Evolutionary conservation across 495 filamentous ascomycete species (phyloP), one percentile per base, ranked within the genome.

Genomic region (Penicillium riverlandense): DNA sequence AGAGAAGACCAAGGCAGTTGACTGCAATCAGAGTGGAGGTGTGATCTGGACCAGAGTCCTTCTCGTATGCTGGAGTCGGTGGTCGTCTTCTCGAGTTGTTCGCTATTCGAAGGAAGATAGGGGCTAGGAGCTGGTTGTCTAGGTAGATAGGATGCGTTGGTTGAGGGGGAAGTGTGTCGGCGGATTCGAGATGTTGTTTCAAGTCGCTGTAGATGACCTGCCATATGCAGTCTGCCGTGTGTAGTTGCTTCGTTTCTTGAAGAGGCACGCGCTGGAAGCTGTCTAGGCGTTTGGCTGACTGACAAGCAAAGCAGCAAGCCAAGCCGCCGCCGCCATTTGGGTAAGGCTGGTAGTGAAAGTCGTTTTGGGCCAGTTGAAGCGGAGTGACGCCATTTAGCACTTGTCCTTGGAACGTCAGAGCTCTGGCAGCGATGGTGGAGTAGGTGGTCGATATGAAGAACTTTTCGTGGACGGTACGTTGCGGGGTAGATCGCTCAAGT

Each of bases 271-370:
- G 29, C 37, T 40, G 37, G 37, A 40, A 35, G 43, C 29, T 40
- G 11, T 32, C 28, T 34, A 39, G 35, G 43, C 13, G 28, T 35
- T 40, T 40, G 27, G 37, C 29, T 11, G 43, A 46, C 30, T 46
- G 43, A 35, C 43, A 46, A 9, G 36, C 42, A 44, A 44, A 44
- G 28, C 42, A 44, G 42, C 42, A 44, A 11, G 38, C 38, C 38
- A 40, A 4, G 28, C 12, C 27, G 29, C 28, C 28, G 14, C 27
- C 15, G 15, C 15, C 15, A 4, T 16, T 15, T 31, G 38, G 10
- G 11, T 12, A 40, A 30, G 38, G 38, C 14, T 30, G 28, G 38
- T 40, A 40, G 12, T 40, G 12, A 13, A 40, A 40, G 28, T n/a
- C 38, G 28, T 14, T 40, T 40, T 40, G 22, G 38, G 38, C 38